Evolutionary conservation across 2,329 filamentous ascomycete species (phyloP), one percentile per base, ranked within the genome.

Genomic region (Sordariomycetes sp.): DNA sequence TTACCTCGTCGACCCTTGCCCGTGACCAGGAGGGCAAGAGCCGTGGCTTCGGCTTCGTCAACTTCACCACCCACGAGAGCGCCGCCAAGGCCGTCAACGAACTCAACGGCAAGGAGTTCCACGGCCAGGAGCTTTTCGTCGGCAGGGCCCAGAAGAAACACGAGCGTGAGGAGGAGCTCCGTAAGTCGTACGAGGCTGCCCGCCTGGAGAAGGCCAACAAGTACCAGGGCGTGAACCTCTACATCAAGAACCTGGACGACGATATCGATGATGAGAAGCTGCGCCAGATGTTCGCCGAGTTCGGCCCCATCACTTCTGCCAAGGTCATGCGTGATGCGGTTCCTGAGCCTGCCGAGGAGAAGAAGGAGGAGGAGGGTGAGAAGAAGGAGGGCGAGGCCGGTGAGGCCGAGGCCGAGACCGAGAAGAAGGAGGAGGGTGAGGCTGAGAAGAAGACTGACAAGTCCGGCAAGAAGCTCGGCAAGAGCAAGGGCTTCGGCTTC

Each of bases 131-230:
- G 70, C 84, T 99, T 60, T 99, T 99, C 70, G 94, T 99, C 64
- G 94, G 94, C 65, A 91, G 94, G 72, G 94, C 94, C 59, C 94
- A 97, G 81, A 99, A 99, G 89, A 99, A 99, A 82, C 94, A 97
- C 72, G 94, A 99, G 80, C 94, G 94, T 68, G 94, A 99, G 79
- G 94, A 99, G 78, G 94, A 99, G 76, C 86, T 99, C 61, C 91
- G 94, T 77, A 95, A 90, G 81, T 95, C 96, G 69, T 97, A 99
- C 74, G 94, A 99, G 76, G 92, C 92, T 68, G 90, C 90, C 66
- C 92, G 94, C 67, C 81, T 95, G 67, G 94, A 99, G 82, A 99
- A 99, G 81, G 91, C 90, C 72, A 95, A 84, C 78, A 99, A 99
- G 80, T 99, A 99, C 77, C 90, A 96, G 77, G 94, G 94, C 65